These are phyloP conservation scores for Dendrobium officinale DNA, from an alignment of 106 monocot species.

Conservation along the genomic window DNA sequence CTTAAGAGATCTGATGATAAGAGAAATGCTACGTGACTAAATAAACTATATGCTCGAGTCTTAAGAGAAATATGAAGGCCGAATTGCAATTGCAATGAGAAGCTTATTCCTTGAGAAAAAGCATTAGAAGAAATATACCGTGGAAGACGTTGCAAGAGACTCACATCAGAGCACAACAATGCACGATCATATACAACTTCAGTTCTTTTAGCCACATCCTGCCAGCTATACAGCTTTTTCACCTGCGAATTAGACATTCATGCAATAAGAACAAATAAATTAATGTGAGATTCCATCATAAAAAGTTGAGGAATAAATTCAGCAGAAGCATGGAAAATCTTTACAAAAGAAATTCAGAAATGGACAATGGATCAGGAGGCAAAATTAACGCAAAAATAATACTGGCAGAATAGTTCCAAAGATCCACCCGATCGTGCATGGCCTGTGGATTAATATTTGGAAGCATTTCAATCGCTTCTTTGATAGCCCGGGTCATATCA, in stretches of 20 bases:
- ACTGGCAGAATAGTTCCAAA: not conserved
- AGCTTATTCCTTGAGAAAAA: not conserved
- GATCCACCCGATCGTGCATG: slow-evolving; percentile 72
- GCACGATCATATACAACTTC: slow-evolving; percentile 81
- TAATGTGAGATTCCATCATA: not conserved
- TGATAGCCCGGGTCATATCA: slow-evolving; percentile 78
- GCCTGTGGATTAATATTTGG: slow-evolving; percentile 66
- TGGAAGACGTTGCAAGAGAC: slow-evolving; percentile 63
- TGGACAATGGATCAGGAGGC: not conserved
- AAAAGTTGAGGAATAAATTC: not conserved
- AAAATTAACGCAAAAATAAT: not conserved
- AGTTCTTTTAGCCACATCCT: slow-evolving; percentile 94
- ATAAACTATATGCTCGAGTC: not conserved
- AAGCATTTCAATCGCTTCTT: slow-evolving; percentile 81
- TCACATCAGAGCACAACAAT: slow-evolving; percentile 37
- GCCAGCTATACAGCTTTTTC: slow-evolving; percentile 94
- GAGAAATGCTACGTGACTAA: too few species aligned
- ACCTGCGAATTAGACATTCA: slow-evolving; percentile 32
- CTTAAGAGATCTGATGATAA: not conserved
- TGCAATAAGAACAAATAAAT: slow-evolving; percentile 6
- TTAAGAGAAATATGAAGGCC: not conserved
- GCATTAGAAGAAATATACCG: slow-evolving; percentile 29
- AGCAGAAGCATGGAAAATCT: not conserved
- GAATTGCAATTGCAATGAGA: not conserved
- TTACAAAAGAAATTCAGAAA: not conserved